phyloP scores from a whole-genome alignment of 306 rosid species.

The Acmispon strigosus region DNA sequence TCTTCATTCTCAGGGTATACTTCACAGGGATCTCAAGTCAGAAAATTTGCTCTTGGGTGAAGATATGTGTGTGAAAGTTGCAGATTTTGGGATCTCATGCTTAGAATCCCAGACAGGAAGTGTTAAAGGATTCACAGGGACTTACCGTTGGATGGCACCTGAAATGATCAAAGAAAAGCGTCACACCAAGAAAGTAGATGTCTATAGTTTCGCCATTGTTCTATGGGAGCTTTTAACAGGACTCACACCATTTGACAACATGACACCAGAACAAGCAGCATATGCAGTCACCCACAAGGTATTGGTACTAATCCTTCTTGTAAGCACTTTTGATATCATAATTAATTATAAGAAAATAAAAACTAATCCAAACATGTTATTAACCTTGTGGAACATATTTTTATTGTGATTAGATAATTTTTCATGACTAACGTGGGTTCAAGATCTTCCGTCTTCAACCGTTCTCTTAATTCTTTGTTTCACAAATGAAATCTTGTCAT shows the following conservation, averaged over 20 bases:
- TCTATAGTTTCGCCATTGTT: conserved; percentile 91
- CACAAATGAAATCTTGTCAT: no score
- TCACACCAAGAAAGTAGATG: conserved; percentile 91
- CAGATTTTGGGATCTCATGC: conserved; percentile 97
- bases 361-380: no score
- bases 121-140: conserved; percentile 83
- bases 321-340: no score
- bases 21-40: conserved; percentile 96
- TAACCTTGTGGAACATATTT: no score
- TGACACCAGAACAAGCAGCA: conserved; percentile 99
- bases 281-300: conserved; percentile 96
- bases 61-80: conserved; percentile 89
- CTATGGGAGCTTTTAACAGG: conserved; percentile 95
- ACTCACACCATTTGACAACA: conserved; percentile 82
- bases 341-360: no score
- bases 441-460: no score
- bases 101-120: conserved; percentile 77
- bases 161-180: conserved; percentile 91
- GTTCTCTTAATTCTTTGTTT: no score
- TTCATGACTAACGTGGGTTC: neutral
- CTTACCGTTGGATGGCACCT: conserved; percentile 99
- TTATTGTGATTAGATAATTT: neutral
- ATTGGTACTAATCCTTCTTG: neutral
- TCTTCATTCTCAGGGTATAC: conserved; percentile 89
- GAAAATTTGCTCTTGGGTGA: conserved; percentile 79